These are phyloP conservation scores for Colletotrichum sp. DNA, from an alignment of 2,329 filamentous ascomycete species.

Conservation along the genomic window DNA sequence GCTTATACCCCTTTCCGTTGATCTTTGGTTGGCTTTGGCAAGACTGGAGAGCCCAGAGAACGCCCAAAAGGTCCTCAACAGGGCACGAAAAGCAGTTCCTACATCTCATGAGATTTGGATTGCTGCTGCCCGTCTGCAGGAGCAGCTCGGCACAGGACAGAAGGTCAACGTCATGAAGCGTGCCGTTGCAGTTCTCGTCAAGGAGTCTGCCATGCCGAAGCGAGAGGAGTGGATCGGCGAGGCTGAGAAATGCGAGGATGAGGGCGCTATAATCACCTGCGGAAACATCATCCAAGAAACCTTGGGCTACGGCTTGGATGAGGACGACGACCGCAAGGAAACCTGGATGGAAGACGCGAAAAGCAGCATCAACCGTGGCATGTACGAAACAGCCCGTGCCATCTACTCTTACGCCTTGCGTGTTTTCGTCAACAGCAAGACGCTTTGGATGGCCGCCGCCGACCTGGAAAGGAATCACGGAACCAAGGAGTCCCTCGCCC, in stretches of 20 bases:
- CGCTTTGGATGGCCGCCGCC: conserved; percentile 87
- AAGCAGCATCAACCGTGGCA: conserved; percentile 78
- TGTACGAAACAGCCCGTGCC: conserved; percentile 88
- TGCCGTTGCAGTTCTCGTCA: conserved; percentile 85
- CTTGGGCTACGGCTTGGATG: conserved; percentile 89
- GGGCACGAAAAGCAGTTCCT: conserved; percentile 89
- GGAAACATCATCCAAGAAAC: conserved; percentile 91
- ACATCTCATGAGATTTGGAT: conserved; percentile 98
- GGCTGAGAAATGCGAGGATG: conserved; percentile 92
- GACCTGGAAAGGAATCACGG: conserved; percentile 93
- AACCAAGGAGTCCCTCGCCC: conserved; percentile 80
- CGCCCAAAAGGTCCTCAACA: conserved; percentile 94
- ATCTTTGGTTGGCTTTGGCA: conserved; percentile 93
- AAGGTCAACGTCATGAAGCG: conserved; percentile 95
- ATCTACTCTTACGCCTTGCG: conserved; percentile 92
- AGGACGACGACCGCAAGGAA: conserved; percentile 95
- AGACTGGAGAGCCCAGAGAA: conserved; percentile 89
- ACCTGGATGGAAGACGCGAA: conserved; percentile 96
- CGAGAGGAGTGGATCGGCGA: conserved; percentile 96
- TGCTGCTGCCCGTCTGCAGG: conserved; percentile 87
- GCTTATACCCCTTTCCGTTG: conserved; percentile 90
- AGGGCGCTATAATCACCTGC: conserved; percentile 86
- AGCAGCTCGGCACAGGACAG: conserved; percentile 79
- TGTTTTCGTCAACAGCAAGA: conserved; percentile 86
- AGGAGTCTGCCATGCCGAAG: conserved; percentile 95